Base-by-base conservation (phyloP, 1,284 basidiomycete species). In the Sanguinoderma infundibulare region DNA sequence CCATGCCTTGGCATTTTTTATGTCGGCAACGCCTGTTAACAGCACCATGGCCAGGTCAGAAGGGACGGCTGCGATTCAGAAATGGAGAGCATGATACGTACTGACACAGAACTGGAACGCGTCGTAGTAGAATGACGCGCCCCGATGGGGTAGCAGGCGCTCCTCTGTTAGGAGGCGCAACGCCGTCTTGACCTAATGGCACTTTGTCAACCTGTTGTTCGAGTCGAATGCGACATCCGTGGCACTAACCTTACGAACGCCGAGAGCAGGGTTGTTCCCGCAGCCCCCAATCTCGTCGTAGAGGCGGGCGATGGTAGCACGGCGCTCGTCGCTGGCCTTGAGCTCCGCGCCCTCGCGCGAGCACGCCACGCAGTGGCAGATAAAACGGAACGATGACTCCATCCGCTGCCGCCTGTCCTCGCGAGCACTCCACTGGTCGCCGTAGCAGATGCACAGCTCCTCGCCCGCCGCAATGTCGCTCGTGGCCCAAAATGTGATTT, bases 371-470 rank as follows among this genome's bases (percentile, higher is more conserved):
- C 87, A 89, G 1, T 61, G 67, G 64, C 87, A 89, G 10, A 74
- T 75, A 64, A 88, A 89, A 62, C 82, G 84, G 81, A 85, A 88
- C 28, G 79, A 78, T 36, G 70, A 68, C 52, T 76, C 70, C 46
- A 87, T 69, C 52, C 79, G 73, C 30, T 69, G 67, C 47, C 75
- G 72, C 53, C 84, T 76, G 54, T 79, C 72, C 28, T 66, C 64
- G 26, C 76, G 76, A 0, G 69, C 61, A 17, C 77, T 78, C 28
- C 80, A 72, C 1, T 78, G 70, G 57, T 84, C 80, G 55, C 81
- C 75, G 65, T 89, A 89, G 60, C 79, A 83, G 63, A 83, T 87
- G 65, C 84, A 87, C 40, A 89, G 70, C 63, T 89, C 87, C 63
- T 88, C 85, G 6, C 81, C 86, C 7, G 69, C 67, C 17, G 69